These are phyloP conservation scores for Dactylis glomerata DNA, from an alignment of 176 grass and related monocot species.

Conservation along the genomic window DNA sequence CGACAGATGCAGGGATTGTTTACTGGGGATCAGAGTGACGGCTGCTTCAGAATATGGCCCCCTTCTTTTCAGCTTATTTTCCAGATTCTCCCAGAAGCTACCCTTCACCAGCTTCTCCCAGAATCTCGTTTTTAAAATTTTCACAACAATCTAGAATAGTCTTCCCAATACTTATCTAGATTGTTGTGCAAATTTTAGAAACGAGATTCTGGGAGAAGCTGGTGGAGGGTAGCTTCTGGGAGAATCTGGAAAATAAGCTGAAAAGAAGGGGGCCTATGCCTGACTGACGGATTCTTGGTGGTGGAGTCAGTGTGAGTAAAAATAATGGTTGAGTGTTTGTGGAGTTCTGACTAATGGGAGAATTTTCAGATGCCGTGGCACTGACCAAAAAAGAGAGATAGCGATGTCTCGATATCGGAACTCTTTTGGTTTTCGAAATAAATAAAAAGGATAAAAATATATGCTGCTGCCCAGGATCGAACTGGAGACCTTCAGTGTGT, in stretches of 20 bases:
- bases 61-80: too few relatives aligned
- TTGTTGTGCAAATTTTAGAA: too few relatives aligned
- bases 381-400: not conserved
- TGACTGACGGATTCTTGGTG: not conserved
- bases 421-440: not conserved
- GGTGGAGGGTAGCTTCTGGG: too few relatives aligned
- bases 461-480: constrained; percentile 72
- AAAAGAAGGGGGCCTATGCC: too few relatives aligned
- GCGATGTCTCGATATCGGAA: not conserved
- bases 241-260: too few relatives aligned
- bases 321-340: not conserved
- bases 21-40: constrained; percentile 2
- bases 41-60: constrained; percentile 19
- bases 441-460: not conserved
- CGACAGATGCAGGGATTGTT: not conserved
- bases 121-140: too few relatives aligned
- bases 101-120: too few relatives aligned
- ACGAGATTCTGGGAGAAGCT: too few relatives aligned
- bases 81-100: too few relatives aligned
- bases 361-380: not conserved
- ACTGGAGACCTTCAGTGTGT: constrained; percentile 96
- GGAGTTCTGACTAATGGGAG: not conserved
- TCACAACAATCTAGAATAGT: too few relatives aligned
- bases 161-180: too few relatives aligned
- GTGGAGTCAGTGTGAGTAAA: not conserved